These are phyloP conservation scores for Apiotrichum siamense DNA, from an alignment of 1,284 basidiomycete species.

Conservation along the genomic window DNA sequence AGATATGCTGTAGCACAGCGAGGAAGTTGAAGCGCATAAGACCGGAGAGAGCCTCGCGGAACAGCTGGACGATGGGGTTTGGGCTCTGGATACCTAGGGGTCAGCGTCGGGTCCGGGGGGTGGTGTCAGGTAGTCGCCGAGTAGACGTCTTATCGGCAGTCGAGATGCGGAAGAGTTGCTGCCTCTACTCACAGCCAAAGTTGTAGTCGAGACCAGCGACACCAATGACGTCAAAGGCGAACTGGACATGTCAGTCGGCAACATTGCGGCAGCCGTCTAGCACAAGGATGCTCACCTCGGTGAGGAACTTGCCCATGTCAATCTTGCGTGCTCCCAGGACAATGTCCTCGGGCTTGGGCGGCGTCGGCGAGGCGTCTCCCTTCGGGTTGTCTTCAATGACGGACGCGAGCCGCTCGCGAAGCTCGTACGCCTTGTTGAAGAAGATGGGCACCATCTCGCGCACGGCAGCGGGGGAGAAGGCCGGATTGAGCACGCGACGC, in stretches of 20 bases:
- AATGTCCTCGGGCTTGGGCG: slow-evolving; percentile 8
- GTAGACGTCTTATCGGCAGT: no score
- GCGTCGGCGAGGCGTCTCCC: not conserved
- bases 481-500: slow-evolving; percentile 48
- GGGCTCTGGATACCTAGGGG: slow-evolving; percentile 11
- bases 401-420: slow-evolving; percentile 24
- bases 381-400: not conserved
- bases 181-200: slow-evolving; percentile 38
- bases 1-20: slow-evolving; percentile 10
- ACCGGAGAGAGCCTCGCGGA: not conserved
- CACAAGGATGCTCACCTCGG: no score
- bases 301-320: slow-evolving; percentile 7
- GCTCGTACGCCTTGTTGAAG: slow-evolving; percentile 57
- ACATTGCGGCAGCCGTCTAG: no score
- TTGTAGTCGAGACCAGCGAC: slow-evolving; percentile 60
- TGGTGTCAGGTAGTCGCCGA: no score
- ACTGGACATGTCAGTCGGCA: no score
- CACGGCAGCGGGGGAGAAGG: slow-evolving; percentile 40
- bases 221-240: slow-evolving; percentile 64
- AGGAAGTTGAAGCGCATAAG: not conserved
- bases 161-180: no score
- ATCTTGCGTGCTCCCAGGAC: slow-evolving; percentile 13
- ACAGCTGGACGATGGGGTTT: slow-evolving; percentile 48
- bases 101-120: no score
- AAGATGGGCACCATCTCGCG: slow-evolving; percentile 53